These are phyloP conservation scores for Nitzschia palea DNA, from an alignment of 108 stramenopile genomes.

Conservation along the genomic window DNA sequence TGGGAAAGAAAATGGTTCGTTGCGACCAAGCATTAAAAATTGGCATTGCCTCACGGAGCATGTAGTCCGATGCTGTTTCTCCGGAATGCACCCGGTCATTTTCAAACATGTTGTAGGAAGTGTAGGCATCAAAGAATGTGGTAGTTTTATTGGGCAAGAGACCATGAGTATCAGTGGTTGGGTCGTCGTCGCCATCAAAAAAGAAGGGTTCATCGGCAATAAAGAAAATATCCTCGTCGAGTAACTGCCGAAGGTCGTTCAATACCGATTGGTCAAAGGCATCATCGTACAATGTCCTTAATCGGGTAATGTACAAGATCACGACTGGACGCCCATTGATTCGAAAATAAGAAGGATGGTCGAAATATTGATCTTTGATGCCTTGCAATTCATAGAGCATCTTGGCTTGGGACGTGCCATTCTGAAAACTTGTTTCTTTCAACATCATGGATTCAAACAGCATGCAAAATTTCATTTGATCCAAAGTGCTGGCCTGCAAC, in stretches of 20 bases:
- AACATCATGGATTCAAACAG: slow-evolving; percentile 25
- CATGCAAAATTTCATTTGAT: slow-evolving; percentile 28
- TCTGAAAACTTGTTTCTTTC: slow-evolving; percentile 3
- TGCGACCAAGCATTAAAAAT: slow-evolving; percentile 29
- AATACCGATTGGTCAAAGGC: slow-evolving; percentile 6
- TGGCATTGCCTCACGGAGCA: slow-evolving; percentile 25
- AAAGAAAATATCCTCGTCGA: slow-evolving; percentile 26
- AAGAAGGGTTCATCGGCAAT: slow-evolving; percentile 37
- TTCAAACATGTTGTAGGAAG: slow-evolving; percentile 35
- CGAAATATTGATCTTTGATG: slow-evolving; percentile 21
- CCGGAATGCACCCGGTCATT: not conserved
- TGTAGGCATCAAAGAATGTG: slow-evolving; percentile 32
- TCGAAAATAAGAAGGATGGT: slow-evolving; percentile 29
- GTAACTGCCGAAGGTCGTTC: slow-evolving; percentile 6
- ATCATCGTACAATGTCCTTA: not conserved
- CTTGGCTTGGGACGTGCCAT: slow-evolving; percentile 1
- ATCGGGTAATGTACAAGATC: slow-evolving; percentile 35
- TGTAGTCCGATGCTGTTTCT: slow-evolving; percentile 29
- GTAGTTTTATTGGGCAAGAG: not conserved
- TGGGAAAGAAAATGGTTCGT: slow-evolving; percentile 32
- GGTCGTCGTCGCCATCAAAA: not conserved
- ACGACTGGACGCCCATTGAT: slow-evolving; percentile 37
- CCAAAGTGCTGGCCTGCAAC: slow-evolving; percentile 20
- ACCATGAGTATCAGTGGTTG: slow-evolving; percentile 11
- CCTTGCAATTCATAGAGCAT: slow-evolving; percentile 1